A percentile compares a stretch with the other conserved stretches of the same genome.
Conservation (phyloP, 148 eudicot species). For the Rhododendron vialii region DNA sequence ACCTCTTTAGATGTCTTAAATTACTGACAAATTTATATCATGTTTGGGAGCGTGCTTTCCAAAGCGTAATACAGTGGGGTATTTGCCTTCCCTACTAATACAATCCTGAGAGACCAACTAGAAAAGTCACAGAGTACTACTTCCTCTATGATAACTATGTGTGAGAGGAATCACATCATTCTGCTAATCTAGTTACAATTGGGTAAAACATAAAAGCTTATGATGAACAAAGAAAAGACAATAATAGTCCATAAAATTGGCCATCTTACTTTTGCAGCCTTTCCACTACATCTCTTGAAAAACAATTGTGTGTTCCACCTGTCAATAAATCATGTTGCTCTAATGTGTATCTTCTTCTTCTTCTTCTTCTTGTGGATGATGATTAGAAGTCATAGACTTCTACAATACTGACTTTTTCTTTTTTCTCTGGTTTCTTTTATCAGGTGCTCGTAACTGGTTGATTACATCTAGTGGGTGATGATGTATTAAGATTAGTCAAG, state of each 20-base stretch:
- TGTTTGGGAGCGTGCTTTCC: background rate
- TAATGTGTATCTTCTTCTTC: background rate
- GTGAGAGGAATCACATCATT: too few species aligned
- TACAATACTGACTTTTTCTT: background rate
- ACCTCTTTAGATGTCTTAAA: background rate
- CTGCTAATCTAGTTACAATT: too few species aligned
- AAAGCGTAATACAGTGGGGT: background rate
- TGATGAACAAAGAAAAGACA: background rate
- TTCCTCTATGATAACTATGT: too few species aligned
- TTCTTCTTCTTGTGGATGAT: background rate
- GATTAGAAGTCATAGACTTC: background rate
- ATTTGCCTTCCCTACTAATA: background rate
- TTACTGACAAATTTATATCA: background rate
- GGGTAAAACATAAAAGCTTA: background rate
- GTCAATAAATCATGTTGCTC: background rate
- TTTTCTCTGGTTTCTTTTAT: constrained; percentile 4
- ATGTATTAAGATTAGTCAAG: constrained; percentile 69
- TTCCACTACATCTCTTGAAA: background rate
- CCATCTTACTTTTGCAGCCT: background rate
- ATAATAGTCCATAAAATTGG: background rate
- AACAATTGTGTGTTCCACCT: background rate
- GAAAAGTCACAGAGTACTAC: background rate
- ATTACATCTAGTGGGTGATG: constrained; percentile 85
- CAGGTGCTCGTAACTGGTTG: constrained; percentile 94
- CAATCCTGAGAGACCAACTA: background rate